Base-by-base conservation (phyloP, 2,329 filamentous ascomycete genomes). In the Aspergillus aculeatinus region DNA sequence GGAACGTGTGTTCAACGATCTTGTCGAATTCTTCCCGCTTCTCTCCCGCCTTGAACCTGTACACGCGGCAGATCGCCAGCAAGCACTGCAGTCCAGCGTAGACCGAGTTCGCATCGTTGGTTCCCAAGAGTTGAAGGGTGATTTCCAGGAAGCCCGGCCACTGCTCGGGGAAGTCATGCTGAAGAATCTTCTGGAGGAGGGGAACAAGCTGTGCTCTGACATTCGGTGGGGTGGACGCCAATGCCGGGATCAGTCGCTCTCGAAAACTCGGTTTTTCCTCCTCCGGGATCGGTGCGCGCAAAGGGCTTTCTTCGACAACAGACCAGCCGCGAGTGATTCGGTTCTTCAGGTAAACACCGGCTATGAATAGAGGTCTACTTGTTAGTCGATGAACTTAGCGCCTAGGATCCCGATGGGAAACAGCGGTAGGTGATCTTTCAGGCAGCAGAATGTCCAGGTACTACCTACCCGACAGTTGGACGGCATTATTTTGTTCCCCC, bases 331-430 rank as follows among this genome's bases (percentile, higher is more conserved):
- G 90, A 76, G 90, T 94, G 76, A 98, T 90, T 74, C 93, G 90
- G 80, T 99, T 98, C 82, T 99, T 99, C 76, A 98, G 87, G 80
- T 98, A 99, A 70, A 99, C 91, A 73, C 94, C 93, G 72, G 92
- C 94, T 97, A 77, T 48, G 66, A 61, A 63, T 51, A 19, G 60
- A 33, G 39, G 61, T 35, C 25, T 35, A 42, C 19, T 42, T 35
- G 58, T 66, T 62, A 66, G 61, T 58, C 53, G 31, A 19, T 51
- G 25, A 19, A 16, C 19, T 23, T 55, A 11, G 27, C 19, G 39
- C 16, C 35, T 59, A 55, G 60, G 35, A 55, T 53, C 61, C 51
- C 63, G 68, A 62, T 63, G 68, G 65, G 16, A 51, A 35, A 19
- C 33, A 59, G 21, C 50, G 25, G 35, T 59, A 44, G 49, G 35